A percentile compares a stretch with the other conserved stretches of the same genome.
Conservation (phyloP, 441 rosid species). For the Populus hybrid region DNA sequence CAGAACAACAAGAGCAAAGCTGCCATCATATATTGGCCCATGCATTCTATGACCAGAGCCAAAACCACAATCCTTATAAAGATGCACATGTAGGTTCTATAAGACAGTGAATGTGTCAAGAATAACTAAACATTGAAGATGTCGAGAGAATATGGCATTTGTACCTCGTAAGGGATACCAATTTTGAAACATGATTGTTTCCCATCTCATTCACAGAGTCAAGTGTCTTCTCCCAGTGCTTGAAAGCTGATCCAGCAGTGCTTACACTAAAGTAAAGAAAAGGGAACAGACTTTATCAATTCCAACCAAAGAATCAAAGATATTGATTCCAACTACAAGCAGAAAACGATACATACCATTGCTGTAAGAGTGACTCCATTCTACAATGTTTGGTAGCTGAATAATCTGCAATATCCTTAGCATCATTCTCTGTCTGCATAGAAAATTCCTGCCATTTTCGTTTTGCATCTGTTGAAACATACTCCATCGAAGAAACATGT, state of each 20-base stretch:
- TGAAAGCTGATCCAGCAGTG: conserved; percentile 63
- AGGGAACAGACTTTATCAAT: conserved; percentile 1
- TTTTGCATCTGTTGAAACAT: conserved; percentile 75
- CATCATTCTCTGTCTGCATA: conserved; percentile 65
- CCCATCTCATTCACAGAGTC: conserved; percentile 61
- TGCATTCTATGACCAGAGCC: neutral
- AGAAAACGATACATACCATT: conserved; percentile 50
- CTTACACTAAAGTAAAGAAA: conserved; percentile 47
- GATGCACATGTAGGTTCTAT: neutral
- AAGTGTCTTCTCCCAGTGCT: conserved; percentile 54
- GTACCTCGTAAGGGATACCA: conserved; percentile 58
- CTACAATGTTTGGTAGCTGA: conserved; percentile 93
- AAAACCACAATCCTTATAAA: neutral
- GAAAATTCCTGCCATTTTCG: conserved; percentile 88
- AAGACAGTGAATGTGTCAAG: neutral
- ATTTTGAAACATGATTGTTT: conserved; percentile 44
- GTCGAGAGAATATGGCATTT: neutral
- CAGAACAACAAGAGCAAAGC: neutral
- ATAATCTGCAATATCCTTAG: conserved; percentile 66
- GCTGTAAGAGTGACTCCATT: conserved; percentile 75
- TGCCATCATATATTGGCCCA: neutral
- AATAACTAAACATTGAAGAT: neutral
- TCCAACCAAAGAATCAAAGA: neutral
- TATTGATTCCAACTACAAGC: neutral
- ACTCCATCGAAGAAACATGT: conserved; percentile 61